These are phyloP conservation scores for Cercospora berteroae DNA, from an alignment of 2,329 filamentous ascomycete genomes.

Conservation along the genomic window DNA sequence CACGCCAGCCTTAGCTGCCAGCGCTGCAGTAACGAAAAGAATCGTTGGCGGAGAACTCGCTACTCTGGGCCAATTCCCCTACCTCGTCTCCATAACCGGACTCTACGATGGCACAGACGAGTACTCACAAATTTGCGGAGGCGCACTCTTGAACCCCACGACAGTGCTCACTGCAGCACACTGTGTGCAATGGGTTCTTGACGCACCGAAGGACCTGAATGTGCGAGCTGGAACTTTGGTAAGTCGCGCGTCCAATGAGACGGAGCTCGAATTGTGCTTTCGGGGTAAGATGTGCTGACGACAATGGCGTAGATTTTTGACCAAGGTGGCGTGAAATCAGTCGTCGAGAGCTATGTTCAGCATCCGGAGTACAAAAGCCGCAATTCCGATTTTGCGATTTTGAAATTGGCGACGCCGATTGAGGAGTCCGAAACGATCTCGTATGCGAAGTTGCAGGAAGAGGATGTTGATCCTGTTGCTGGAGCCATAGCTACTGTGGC, in stretches of 20 bases:
- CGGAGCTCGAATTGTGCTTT: background rate
- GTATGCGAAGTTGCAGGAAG: background rate
- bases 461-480: background rate
- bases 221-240: background rate
- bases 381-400: background rate
- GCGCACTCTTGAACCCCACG: background rate
- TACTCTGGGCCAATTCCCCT: background rate
- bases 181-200: background rate
- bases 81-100: background rate
- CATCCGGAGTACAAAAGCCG: background rate
- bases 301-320: background rate
- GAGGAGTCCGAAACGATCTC: background rate
- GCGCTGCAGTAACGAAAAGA: background rate
- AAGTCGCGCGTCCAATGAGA: background rate
- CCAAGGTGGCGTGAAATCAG: background rate
- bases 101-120: background rate
- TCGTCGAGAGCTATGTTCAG: background rate
- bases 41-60: background rate
- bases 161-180: background rate
- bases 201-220: background rate
- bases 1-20: background rate
- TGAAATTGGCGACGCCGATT: background rate
- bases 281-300: background rate
- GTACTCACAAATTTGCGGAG: background rate
- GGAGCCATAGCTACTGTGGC: background rate